A percentile compares a stretch with the other conserved stretches of the same genome.
Conservation (phyloP, 2,329 filamentous ascomycete species). For the Coleophoma cylindrospora region DNA sequence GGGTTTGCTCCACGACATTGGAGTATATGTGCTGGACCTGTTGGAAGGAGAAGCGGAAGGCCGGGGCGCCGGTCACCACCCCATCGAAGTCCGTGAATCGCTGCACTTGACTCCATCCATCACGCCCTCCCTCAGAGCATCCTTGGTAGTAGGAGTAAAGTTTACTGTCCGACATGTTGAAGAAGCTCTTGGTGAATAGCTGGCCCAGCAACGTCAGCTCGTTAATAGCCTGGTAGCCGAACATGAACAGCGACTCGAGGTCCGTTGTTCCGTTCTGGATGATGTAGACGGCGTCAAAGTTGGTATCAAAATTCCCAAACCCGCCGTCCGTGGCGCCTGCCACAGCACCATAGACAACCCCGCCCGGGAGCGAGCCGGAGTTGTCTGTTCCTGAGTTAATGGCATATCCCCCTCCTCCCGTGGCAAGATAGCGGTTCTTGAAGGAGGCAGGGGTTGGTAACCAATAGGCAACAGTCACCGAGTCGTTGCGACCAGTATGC, state of each 20-base stretch:
- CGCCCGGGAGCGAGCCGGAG: constrained; percentile 27
- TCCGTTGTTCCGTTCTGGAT: constrained; percentile 33
- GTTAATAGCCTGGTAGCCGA: constrained; percentile 31
- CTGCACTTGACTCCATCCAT: constrained; percentile 33
- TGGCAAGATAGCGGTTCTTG: constrained; percentile 39
- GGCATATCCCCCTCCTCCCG: constrained; percentile 40
- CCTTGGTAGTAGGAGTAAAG: constrained; percentile 29
- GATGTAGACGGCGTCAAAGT: constrained; percentile 31
- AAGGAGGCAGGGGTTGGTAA: constrained; percentile 36
- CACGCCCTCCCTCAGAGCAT: constrained; percentile 29
- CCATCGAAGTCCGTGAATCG: constrained; percentile 28
- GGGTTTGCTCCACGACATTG: constrained; percentile 1
- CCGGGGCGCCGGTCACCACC: constrained; percentile 30
- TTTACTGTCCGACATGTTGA: constrained; percentile 21
- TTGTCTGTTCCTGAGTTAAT: constrained; percentile 32
- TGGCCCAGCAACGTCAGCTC: constrained; percentile 36
- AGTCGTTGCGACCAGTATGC: constrained; percentile 33
- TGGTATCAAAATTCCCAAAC: constrained; percentile 39
- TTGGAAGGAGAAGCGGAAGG: constrained; percentile 29
- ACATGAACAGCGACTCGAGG: constrained; percentile 30
- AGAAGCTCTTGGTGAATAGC: constrained; percentile 35
- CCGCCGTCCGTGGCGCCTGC: constrained; percentile 44
- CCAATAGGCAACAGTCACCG: constrained; percentile 33
- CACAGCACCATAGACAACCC: constrained; percentile 40
- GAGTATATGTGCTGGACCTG: constrained; percentile 2